Evolutionary conservation across 1,139 yeast species (phyloP), one percentile per base, ranked within the genome.

Genomic region (Eremothecium sinecaudum): DNA sequence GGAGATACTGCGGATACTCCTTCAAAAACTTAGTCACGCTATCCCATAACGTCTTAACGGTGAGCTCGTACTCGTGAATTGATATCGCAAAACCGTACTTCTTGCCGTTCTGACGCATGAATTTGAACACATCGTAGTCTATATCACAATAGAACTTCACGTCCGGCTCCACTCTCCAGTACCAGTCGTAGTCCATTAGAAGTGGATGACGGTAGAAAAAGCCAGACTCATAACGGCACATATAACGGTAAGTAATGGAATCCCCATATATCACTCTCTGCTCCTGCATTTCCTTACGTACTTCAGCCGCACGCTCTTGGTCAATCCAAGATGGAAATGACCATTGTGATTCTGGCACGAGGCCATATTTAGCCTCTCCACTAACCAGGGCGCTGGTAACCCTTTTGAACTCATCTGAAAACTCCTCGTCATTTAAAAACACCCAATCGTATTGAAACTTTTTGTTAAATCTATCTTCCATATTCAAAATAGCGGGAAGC

Each of bases 131-230:
- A 58, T 79, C 87, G 52, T 74, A 75, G 45, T 71, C 69, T 40
- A 78, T 66, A 56, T 78, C 81, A 63, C 86, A 79, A 52, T 64
- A 66, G 40, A 75, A 66, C 51, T 67, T 62, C 44, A 76, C 66
- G 47, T 69, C 73, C 8, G 86, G 86, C 51, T 79, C 86, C 39
- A 79, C 83, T 60, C 86, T 67, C 87, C 86, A 79, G 58, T 79
- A 79, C 66, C 75, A 79, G 37, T 75, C 77, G 48, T 75, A 76
- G 3, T 69, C 70, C 14, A 63, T 61, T 61, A 79, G 49, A 31
- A 73, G 62, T 28, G 67, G 66, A 50, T 77, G 73, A 54, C 75
- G 69, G 65, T 73, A 78, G 60, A 79, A 78, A 47, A 78, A 75
- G 0, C 86, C 87, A 5, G 80, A 71, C 53, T 77, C 80, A 53